Conservation (phyloP, 345 rosid genomes). For the Rhodamnia argentea region DNA sequence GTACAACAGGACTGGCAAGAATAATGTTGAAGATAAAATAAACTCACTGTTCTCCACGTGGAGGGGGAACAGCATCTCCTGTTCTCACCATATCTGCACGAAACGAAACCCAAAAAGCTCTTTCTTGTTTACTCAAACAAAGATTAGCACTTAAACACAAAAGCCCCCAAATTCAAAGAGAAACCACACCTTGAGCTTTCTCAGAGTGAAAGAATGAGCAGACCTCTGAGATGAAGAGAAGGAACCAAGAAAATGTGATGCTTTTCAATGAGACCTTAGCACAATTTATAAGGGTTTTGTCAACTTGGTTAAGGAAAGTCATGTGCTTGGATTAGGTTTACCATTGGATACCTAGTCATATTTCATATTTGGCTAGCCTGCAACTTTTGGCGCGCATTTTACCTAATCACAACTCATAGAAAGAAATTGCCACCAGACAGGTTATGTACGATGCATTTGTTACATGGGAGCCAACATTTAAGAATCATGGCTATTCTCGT, state of each 20-base stretch:
- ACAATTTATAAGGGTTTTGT: neutral
- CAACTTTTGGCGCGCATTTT: neutral
- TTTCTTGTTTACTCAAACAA: neutral
- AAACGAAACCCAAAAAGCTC: neutral
- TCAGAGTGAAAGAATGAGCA: neutral
- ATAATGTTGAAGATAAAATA: neutral
- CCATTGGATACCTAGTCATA: neutral
- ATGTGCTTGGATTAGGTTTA: neutral
- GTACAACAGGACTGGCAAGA: neutral
- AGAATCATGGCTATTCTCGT: neutral
- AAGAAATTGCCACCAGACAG: neutral
- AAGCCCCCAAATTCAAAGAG: neutral
- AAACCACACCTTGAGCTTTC: neutral
- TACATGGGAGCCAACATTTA: neutral
- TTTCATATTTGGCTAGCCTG: neutral
- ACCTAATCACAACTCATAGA: neutral
- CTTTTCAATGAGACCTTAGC: neutral
- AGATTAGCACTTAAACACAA: neutral
- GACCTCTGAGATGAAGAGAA: neutral
- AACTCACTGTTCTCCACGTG: neutral
- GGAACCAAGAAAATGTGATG: neutral
- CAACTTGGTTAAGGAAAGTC: neutral
- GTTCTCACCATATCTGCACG: neutral
- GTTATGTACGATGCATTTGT: neutral
- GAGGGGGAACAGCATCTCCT: neutral